A percentile compares a stretch with the other conserved stretches of the same genome.
Evolutionary conservation across 352 stramenopile genomes (phyloP).

Genomic region (Elongisporangium prolatum): DNA sequence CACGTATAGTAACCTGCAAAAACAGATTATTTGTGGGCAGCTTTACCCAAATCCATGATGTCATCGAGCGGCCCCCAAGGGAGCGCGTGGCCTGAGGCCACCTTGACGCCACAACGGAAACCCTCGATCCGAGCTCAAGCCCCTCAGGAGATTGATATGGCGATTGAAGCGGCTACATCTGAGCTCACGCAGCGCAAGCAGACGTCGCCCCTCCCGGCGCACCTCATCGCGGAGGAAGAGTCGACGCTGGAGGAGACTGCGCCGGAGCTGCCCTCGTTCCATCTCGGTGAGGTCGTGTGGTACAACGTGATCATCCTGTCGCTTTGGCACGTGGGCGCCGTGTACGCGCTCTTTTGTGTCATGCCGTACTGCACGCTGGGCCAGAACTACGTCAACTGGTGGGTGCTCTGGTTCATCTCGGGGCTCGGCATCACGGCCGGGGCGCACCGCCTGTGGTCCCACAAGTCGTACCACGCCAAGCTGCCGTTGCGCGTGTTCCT

Average conservation of each 20-base stretch:
- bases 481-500: constrained; percentile 90
- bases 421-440: constrained; percentile 97
- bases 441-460: constrained; percentile 96
- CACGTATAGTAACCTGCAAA: background rate
- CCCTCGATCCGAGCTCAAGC: background rate
- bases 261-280: constrained; percentile 32
- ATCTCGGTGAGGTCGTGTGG: constrained; percentile 78
- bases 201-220: background rate
- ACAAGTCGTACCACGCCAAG: constrained; percentile 94
- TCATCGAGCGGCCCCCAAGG: background rate
- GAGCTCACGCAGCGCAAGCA: background rate
- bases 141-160: background rate
- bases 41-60: background rate
- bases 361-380: constrained; percentile 35
- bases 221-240: constrained; percentile 33
- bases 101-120: background rate
- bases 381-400: constrained; percentile 62
- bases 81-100: background rate
- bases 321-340: constrained; percentile 63
- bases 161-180: background rate
- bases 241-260: constrained; percentile 26
- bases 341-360: constrained; percentile 69
- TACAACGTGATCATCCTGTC: constrained; percentile 74
- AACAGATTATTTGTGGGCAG: background rate
- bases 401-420: constrained; percentile 60